Conservation (phyloP, 805 yeast species). For the Pichia eremophila region DNA sequence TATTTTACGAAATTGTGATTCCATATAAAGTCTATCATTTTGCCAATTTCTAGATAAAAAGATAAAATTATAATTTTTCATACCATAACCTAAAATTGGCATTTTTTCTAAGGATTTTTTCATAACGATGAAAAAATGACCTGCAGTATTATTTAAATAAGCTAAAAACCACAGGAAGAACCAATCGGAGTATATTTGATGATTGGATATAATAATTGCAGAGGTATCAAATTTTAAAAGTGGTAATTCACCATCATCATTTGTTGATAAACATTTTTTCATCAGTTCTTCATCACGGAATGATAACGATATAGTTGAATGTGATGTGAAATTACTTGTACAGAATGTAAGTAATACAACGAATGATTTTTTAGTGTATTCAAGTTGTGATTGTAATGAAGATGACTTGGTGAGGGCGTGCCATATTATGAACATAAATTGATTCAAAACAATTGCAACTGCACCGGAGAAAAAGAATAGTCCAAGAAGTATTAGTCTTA, state of each 20-base stretch:
- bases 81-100: slow-evolving; percentile 81
- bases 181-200: slow-evolving; percentile 95
- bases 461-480: slow-evolving; percentile 28
- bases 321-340: slow-evolving; percentile 37
- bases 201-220: slow-evolving; percentile 67
- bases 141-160: slow-evolving; percentile 57
- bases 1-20: slow-evolving; percentile 41
- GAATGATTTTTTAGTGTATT: slow-evolving; percentile 50
- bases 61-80: slow-evolving; percentile 68
- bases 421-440: slow-evolving; percentile 27
- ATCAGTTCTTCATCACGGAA: slow-evolving; percentile 14
- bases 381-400: slow-evolving; percentile 7
- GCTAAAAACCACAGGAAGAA: slow-evolving; percentile 79
- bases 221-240: slow-evolving; percentile 16
- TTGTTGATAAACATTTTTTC: slow-evolving; percentile 1
- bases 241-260: slow-evolving; percentile 5
- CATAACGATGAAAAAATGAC: slow-evolving; percentile 60
- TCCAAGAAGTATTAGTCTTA: slow-evolving; percentile 15
- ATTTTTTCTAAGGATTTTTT: slow-evolving; percentile 62
- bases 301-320: slow-evolving; percentile 43
- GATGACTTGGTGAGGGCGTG: not conserved
- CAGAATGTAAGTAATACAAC: slow-evolving; percentile 44
- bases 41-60: slow-evolving; percentile 83
- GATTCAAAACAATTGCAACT: slow-evolving; percentile 38
- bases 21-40: slow-evolving; percentile 53